Conservation (phyloP, 2,329 filamentous ascomycete genomes). For the Trichoderma cornu-damae region DNA sequence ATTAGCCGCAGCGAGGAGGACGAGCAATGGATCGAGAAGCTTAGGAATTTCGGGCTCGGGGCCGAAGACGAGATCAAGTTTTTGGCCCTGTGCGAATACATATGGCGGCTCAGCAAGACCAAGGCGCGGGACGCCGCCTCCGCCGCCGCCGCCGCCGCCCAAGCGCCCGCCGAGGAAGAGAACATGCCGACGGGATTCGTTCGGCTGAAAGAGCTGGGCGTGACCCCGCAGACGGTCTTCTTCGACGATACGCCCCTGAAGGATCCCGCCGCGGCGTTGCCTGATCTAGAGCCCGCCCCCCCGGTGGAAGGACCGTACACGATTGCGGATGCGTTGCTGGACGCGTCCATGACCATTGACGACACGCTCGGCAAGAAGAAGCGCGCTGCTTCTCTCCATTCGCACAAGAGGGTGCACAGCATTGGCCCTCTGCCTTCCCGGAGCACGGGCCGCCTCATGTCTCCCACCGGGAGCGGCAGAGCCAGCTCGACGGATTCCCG, state of each 20-base stretch:
- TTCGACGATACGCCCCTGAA: conserved; percentile 71
- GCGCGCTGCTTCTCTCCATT: conserved; percentile 48
- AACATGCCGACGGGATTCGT: conserved; percentile 47
- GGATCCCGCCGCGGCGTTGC: conserved; percentile 31
- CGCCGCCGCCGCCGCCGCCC: conserved; percentile 24
- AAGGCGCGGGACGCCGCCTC: conserved; percentile 49
- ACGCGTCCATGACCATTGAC: conserved; percentile 85
- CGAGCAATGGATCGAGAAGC: conserved; percentile 81
- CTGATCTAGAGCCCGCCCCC: conserved; percentile 30
- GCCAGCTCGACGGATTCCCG: conserved; percentile 37
- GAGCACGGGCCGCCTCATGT: conserved; percentile 28
- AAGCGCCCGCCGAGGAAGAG: conserved; percentile 33
- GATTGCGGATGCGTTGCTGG: conserved; percentile 83
- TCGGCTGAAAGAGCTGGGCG: conserved; percentile 65
- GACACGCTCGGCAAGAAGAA: conserved; percentile 54
- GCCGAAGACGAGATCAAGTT: conserved; percentile 86
- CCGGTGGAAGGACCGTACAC: conserved; percentile 55
- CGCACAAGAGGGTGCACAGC: conserved; percentile 42
- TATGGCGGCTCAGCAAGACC: conserved; percentile 77
- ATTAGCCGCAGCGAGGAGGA: conserved; percentile 82
- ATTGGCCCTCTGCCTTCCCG: conserved; percentile 30
- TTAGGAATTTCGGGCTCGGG: conserved; percentile 77
- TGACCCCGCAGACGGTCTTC: conserved; percentile 83
- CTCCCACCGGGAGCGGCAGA: conserved; percentile 28
- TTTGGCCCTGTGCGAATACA: conserved; percentile 78